Evolutionary conservation across 2,329 filamentous ascomycete genomes (phyloP), one percentile per base, ranked within the genome.

Genomic region (Trichoderma afroharzianum): DNA sequence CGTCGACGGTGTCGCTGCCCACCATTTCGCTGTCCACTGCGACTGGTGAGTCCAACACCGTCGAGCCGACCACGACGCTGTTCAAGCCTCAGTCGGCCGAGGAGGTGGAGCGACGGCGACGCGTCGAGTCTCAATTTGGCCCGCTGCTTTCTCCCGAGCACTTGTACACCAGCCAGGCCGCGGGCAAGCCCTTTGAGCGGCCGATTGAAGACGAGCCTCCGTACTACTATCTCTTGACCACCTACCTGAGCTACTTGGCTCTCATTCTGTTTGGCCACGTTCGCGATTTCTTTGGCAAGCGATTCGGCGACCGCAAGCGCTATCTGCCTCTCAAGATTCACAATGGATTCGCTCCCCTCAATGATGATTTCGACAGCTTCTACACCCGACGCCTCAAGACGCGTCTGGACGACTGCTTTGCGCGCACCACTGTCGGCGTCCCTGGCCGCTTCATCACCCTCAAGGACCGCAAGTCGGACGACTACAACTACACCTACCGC

Each of bases 301-400:
- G 93, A 73, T 98, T 99, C 83, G 92, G 92, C 79, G 90, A 94
- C 81, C 90, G 93, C 79, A 92, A 94, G 78, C 80, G 87, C 72
- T 98, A 98, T 82, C 91, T 90, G 79, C 92, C 96, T 77, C 85
- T 98, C 78, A 92, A 92, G 79, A 88, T 92, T 47, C 88, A 90
- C 75, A 93, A 97, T 80, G 96, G 96, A 74, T 98, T 97, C 79
- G 96, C 95, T 12, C 94, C 96, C 2, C 87, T 99, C 75, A 98
- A 98, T 82, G 97, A 94, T 78, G 96, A 99, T 82, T 99, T 99
- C 79, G 96, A 99, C 85, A 98, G 95, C 82, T 99, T 99, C 82
- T 99, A 99, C 83, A 93, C 95, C 71, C 90, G 96, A 71, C 88
- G 96, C 73, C 83, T 99, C 79, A 98, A 99, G 86, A 88, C 94